phyloP scores from a whole-genome alignment of 192 early-diverging fungal genomes.

The Backusella luteola region DNA sequence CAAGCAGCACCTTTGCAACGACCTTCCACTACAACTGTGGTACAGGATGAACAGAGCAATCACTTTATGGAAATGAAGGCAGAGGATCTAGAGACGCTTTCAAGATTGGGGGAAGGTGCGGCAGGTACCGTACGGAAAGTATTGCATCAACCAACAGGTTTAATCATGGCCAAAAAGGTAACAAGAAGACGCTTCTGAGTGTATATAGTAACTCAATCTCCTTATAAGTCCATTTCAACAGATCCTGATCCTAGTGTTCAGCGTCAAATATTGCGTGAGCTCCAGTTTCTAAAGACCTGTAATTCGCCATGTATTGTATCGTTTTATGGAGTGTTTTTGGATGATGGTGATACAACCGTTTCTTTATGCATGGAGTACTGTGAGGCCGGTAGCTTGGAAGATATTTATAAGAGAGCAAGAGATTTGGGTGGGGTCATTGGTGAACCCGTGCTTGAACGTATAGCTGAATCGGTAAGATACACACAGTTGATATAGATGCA shows the following conservation, averaged over 20 bases:
- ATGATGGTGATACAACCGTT: slow-evolving; percentile 75
- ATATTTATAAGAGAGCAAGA: slow-evolving; percentile 78
- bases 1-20: neutral
- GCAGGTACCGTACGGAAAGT: slow-evolving; percentile 89
- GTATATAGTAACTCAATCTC: neutral
- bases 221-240: slow-evolving; percentile 53
- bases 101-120: slow-evolving; percentile 88
- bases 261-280: slow-evolving; percentile 87
- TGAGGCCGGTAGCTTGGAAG: slow-evolving; percentile 89
- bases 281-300: slow-evolving; percentile 86
- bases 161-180: slow-evolving; percentile 95
- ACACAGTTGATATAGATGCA: neutral
- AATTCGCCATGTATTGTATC: slow-evolving; percentile 91
- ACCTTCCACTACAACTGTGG: neutral
- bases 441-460: slow-evolving; percentile 85
- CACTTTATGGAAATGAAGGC: slow-evolving; percentile 37
- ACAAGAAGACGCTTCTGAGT: neutral
- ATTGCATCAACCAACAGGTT: slow-evolving; percentile 64
- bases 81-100: slow-evolving; percentile 72
- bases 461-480: slow-evolving; percentile 71
- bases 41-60: neutral
- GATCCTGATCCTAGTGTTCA: slow-evolving; percentile 69
- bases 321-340: slow-evolving; percentile 90
- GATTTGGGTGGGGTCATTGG: slow-evolving; percentile 76
- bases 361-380: slow-evolving; percentile 98